Evolutionary conservation across 139 green algal genomes (phyloP).

Genomic region (Volvox reticuliferus): DNA sequence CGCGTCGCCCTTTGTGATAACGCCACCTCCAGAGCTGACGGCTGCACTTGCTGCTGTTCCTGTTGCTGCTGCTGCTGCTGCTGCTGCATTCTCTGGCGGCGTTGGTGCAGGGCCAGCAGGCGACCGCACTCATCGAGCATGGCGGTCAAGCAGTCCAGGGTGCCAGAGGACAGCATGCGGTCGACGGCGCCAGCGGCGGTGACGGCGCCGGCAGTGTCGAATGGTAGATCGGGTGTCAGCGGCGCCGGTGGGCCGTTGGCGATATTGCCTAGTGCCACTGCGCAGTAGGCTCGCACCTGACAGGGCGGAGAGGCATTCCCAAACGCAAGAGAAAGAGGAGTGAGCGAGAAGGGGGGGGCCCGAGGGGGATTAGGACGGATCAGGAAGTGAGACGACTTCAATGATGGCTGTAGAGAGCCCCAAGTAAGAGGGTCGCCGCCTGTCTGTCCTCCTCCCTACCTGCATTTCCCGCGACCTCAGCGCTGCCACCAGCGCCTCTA

Average conservation of each 20-base stretch:
- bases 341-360: no score
- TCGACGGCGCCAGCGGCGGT: conserved; percentile 1
- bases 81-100: neutral
- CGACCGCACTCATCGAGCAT: conserved; percentile 31
- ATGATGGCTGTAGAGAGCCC: no score
- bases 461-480: neutral
- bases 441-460: neutral
- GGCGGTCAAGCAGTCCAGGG: neutral
- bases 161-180: neutral
- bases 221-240: neutral
- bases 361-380: no score
- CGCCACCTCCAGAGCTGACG: no score
- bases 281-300: conserved; percentile 33
- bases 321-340: no score
- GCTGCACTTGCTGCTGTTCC: neutral
- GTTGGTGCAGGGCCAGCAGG: conserved; percentile 10
- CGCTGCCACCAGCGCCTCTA: conserved; percentile 39
- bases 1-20: no score
- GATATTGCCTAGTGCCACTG: conserved; percentile 35
- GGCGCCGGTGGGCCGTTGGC: conserved; percentile 15
- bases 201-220: neutral
- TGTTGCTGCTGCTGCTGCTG: neutral
- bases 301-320: no score
- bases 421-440: no score
- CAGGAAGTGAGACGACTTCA: no score